These are phyloP conservation scores for Boletus fagicola DNA, from an alignment of 768 basidiomycete genomes.

Conservation along the genomic window DNA sequence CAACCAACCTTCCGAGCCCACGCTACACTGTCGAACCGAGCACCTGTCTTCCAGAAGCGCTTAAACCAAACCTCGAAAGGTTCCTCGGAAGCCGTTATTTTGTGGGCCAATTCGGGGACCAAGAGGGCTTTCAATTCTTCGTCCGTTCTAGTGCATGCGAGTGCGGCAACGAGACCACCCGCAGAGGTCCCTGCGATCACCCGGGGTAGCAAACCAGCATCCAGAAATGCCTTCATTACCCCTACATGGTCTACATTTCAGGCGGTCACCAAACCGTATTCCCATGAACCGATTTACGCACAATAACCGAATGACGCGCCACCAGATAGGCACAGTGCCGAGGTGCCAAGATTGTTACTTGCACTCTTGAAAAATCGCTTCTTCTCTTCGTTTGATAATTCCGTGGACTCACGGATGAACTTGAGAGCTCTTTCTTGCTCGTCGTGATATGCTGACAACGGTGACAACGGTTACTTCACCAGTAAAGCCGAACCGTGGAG, in stretches of 20 bases:
- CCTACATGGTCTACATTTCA: slow-evolving; percentile 72
- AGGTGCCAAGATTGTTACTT: slow-evolving; percentile 87
- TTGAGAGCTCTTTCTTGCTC: slow-evolving; percentile 76
- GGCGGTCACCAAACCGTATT: background rate
- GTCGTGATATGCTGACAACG: slow-evolving; percentile 66
- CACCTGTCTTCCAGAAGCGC: slow-evolving; percentile 82
- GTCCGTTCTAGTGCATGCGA: slow-evolving; percentile 86
- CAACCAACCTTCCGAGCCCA: slow-evolving; percentile 85
- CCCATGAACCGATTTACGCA: slow-evolving; percentile 31
- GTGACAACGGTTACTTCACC: background rate
- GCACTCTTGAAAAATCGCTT: slow-evolving; percentile 85
- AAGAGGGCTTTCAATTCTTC: slow-evolving; percentile 78
- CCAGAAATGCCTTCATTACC: slow-evolving; percentile 88
- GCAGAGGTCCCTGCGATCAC: slow-evolving; percentile 96
- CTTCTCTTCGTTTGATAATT: slow-evolving; percentile 84
- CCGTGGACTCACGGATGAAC: slow-evolving; percentile 70
- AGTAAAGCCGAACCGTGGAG: background rate
- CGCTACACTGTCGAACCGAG: slow-evolving; percentile 85
- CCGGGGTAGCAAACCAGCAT: slow-evolving; percentile 80
- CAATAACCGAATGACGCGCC: slow-evolving; percentile 96
- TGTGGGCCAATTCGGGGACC: slow-evolving; percentile 80
- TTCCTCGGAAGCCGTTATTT: slow-evolving; percentile 81
- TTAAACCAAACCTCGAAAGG: slow-evolving; percentile 64
- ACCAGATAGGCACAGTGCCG: slow-evolving; percentile 93
- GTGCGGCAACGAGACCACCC: slow-evolving; percentile 73